Evolutionary conservation across 305 asterid genomes (phyloP).

Genomic region (Plantago rigida): DNA sequence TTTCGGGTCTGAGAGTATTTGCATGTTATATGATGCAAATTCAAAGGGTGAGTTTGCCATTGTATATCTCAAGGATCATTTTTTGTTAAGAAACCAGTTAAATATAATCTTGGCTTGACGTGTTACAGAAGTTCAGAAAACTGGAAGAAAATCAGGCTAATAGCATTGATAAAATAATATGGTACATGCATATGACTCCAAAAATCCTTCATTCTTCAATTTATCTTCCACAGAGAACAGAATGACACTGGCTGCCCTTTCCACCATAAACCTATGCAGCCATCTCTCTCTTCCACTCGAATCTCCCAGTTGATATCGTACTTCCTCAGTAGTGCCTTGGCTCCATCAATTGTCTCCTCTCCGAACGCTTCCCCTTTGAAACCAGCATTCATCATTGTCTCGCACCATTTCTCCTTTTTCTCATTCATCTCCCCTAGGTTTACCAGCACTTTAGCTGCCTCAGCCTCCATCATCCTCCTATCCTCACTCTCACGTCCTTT

Average conservation of each 20-base stretch:
- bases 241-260: slow-evolving; percentile 73
- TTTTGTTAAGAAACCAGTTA: neutral
- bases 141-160: slow-evolving; percentile 1
- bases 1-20: neutral
- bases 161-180: neutral
- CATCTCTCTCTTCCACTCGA: slow-evolving; percentile 50
- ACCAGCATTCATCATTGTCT: slow-evolving; percentile 55
- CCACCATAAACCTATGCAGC: slow-evolving; percentile 62
- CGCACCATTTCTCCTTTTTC: slow-evolving; percentile 68
- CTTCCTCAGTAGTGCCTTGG: slow-evolving; percentile 67
- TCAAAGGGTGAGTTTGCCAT: neutral
- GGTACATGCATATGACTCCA: slow-evolving; percentile 10
- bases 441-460: slow-evolving; percentile 60
- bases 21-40: neutral
- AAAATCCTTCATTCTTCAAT: slow-evolving; percentile 23
- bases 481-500: slow-evolving; percentile 76
- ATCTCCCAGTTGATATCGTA: slow-evolving; percentile 76
- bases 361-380: slow-evolving; percentile 45
- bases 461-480: slow-evolving; percentile 80
- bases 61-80: neutral
- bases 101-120: neutral
- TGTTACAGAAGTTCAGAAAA: slow-evolving; percentile 7
- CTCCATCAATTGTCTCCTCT: slow-evolving; percentile 70
- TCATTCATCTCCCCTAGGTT: slow-evolving; percentile 66
- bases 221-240: slow-evolving; percentile 63